phyloP scores from a whole-genome alignment of 2,329 filamentous ascomycete species.

The Phoma sp. region DNA sequence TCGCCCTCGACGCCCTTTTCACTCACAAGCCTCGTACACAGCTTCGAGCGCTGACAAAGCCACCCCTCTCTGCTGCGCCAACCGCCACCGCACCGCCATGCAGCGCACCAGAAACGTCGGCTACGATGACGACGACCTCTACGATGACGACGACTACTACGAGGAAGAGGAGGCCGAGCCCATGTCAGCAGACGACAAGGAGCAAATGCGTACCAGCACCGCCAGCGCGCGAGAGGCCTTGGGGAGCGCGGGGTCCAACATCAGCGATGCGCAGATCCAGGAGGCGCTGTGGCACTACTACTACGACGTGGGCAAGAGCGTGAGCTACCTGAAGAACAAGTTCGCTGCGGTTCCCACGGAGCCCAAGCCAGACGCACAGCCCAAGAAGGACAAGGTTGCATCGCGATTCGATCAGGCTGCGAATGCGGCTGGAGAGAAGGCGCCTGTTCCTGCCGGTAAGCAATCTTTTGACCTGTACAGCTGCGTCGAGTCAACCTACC shows the following conservation, averaged over 20 bases:
- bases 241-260: conserved; percentile 63
- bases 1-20: too few relatives aligned
- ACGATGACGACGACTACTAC: conserved; percentile 58
- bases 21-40: neutral
- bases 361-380: conserved; percentile 31
- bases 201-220: conserved; percentile 69
- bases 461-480: conserved; percentile 31
- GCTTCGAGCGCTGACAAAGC: too few relatives aligned
- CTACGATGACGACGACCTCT: conserved; percentile 60
- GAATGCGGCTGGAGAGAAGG: conserved; percentile 45
- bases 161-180: conserved; percentile 27
- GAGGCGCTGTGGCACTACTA: conserved; percentile 96
- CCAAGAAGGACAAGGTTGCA: conserved; percentile 50
- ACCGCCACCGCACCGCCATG: conserved; percentile 23
- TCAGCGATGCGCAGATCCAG: conserved; percentile 77
- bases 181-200: conserved; percentile 44
- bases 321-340: conserved; percentile 76
- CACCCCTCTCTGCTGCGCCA: too few relatives aligned
- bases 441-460: conserved; percentile 56
- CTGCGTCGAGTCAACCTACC: conserved; percentile 17
- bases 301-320: conserved; percentile 86
- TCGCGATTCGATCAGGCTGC: conserved; percentile 56
- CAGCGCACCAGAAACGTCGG: conserved; percentile 56
- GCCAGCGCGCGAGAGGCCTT: conserved; percentile 70
- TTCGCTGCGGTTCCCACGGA: conserved; percentile 6